Base-by-base conservation (phyloP, 164 flowering plant species). In the Stephania japonica region DNA sequence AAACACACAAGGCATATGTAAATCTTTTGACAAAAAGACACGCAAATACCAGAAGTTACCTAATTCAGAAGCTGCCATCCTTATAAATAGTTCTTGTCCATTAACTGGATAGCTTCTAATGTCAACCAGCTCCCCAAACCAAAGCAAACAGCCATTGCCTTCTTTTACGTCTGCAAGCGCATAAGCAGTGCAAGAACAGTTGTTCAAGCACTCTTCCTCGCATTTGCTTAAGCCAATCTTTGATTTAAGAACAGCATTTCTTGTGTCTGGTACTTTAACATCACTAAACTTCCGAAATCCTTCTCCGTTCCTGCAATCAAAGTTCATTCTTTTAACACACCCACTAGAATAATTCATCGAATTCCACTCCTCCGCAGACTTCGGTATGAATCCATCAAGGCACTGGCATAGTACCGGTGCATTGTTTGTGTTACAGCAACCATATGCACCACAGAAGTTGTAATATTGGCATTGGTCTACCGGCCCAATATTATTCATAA, bases 161-260 rank as follows among this genome's bases (percentile, higher is more conserved):
- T 53, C 69, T 2, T 43, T 67, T 14, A 71, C 50, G 68, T 82
- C 65, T 0, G 70, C n/a, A 53, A 42, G 72, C 0, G 86, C 23
- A 63, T 80, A 84, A 62, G 86, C 85, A 27, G 38, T 71, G 50
- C 87, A 84, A 43, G 78, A 73, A 70, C 87, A 82, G 62, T 80
- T 80, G 43, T 62, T 76, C 72, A 74, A 16, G 76, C 85, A 84
- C 63, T 14, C 43, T 1, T 4, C 26, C 69, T 68, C 24, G 24
- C 86, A 83, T 42, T 83, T 79, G 21, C 61, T 32, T 1, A 81
- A 70, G 19, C 12, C 67, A 78, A 75, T 71, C 23, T 67, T 78
- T 16, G 0, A 21, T 10, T 75, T 70, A 3, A 74, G 23, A 72
- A 49, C 61, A 6, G 78, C 73, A 16, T 26, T 18, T 19, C 1